Conservation (phyloP, 805 yeast genomes). For the Saccharomycopsis schoenii region DNA sequence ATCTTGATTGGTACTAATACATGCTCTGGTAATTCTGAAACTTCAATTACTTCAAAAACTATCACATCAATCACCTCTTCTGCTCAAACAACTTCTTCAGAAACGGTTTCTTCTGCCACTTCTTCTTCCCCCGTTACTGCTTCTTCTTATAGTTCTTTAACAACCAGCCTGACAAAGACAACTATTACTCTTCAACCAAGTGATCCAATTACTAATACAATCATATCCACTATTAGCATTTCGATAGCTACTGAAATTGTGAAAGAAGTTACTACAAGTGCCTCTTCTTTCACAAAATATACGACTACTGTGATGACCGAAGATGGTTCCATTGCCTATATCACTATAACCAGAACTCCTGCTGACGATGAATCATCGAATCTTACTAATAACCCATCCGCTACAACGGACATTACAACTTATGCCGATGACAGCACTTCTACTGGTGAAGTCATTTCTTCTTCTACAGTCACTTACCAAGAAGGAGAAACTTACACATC, state of each 20-base stretch:
- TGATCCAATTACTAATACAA: neutral
- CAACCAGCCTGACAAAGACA: neutral
- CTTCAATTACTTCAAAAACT: neutral
- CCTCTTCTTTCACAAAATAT: too few species aligned
- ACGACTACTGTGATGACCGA: too few species aligned
- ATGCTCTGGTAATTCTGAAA: neutral
- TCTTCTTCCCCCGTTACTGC: too few species aligned
- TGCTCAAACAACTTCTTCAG: too few species aligned
- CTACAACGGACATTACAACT: neutral
- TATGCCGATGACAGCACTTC: neutral
- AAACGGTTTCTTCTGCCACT: neutral
- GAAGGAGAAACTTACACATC: neutral
- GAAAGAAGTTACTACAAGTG: neutral
- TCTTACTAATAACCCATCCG: too few species aligned
- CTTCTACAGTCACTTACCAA: neutral
- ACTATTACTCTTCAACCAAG: neutral
- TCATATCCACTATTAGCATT: neutral
- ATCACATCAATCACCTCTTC: neutral
- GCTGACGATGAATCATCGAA: neutral
- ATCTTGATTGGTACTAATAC: conserved; percentile 22
- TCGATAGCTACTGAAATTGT: neutral
- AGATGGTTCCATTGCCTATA: too few species aligned
- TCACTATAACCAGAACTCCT: neutral
- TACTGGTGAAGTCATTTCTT: neutral
- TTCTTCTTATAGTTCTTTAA: too few species aligned